These are phyloP conservation scores for Anethum foeniculum DNA, from an alignment of 140 eudicot genomes.

Conservation along the genomic window DNA sequence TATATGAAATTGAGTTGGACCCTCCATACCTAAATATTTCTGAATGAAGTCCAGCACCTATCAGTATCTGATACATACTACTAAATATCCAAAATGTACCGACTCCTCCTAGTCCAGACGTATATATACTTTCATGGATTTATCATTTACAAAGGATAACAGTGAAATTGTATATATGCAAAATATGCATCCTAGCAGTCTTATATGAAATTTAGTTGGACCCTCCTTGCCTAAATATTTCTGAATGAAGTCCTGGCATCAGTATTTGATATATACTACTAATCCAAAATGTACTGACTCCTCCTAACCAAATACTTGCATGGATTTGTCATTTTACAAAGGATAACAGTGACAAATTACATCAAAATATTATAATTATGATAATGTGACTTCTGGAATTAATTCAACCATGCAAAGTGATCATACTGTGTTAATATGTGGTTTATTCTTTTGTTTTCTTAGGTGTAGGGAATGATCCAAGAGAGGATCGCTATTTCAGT, in stretches of 20 bases:
- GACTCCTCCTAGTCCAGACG: background rate
- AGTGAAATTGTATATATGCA: no score
- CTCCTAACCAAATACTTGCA: background rate
- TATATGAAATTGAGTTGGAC: background rate
- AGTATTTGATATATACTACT: background rate
- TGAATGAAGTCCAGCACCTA: background rate
- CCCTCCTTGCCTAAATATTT: background rate
- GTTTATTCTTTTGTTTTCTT: background rate
- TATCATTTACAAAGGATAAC: background rate
- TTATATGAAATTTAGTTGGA: background rate
- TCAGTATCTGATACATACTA: background rate
- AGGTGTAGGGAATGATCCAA: slow-evolving; percentile 70
- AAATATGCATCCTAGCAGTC: background rate
- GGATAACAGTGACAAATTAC: background rate
- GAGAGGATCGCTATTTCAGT: slow-evolving; percentile 73
- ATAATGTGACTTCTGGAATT: background rate
- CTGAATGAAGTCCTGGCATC: background rate
- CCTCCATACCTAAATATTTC: background rate
- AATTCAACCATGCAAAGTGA: background rate
- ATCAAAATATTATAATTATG: background rate
- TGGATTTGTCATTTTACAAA: background rate
- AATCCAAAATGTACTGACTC: background rate
- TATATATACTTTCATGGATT: background rate
- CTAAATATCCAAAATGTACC: background rate
- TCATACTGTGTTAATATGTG: background rate